Evolutionary conservation across 208 protist genomes (phyloP).

Genomic region (Wallacemonas sp.): DNA sequence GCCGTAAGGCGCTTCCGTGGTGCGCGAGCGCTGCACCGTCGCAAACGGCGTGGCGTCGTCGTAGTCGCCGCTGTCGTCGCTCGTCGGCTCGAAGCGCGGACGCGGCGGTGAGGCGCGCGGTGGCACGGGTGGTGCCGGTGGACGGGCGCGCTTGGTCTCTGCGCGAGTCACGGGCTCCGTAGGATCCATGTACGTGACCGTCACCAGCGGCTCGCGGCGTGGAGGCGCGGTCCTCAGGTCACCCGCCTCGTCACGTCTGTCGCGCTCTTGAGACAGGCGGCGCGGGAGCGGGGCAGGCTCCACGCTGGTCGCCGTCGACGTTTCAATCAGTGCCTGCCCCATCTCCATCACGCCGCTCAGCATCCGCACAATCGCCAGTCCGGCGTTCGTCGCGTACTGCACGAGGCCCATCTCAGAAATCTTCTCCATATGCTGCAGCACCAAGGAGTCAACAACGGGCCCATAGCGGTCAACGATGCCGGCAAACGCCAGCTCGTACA

Average conservation of each 20-base stretch:
- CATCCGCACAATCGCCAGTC: constrained; percentile 30
- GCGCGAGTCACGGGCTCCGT: neutral
- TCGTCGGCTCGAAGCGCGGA: constrained; percentile 13
- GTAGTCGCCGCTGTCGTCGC: constrained; percentile 11
- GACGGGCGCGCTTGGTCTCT: neutral
- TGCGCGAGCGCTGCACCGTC: neutral
- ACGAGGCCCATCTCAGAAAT: constrained; percentile 53
- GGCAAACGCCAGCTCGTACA: constrained; percentile 59
- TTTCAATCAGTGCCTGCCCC: constrained; percentile 40
- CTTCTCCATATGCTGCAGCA: constrained; percentile 53
- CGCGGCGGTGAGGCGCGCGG: constrained; percentile 15
- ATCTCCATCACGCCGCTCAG: constrained; percentile 33
- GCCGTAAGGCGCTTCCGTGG: neutral
- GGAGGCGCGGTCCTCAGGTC: neutral
- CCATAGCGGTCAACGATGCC: constrained; percentile 48
- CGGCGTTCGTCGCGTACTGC: constrained; percentile 37
- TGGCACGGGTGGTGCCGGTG: neutral
- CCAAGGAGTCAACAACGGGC: constrained; percentile 47
- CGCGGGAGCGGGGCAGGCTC: constrained; percentile 30
- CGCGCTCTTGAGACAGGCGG: constrained; percentile 42
- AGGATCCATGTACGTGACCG: constrained; percentile 1
- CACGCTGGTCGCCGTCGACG: constrained; percentile 31
- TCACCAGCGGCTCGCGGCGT: constrained; percentile 7
- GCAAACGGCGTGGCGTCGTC: constrained; percentile 8
- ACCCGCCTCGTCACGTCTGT: neutral